Base-by-base conservation (phyloP, 2,329 filamentous ascomycete species). In the Aspergillus sp. region DNA sequence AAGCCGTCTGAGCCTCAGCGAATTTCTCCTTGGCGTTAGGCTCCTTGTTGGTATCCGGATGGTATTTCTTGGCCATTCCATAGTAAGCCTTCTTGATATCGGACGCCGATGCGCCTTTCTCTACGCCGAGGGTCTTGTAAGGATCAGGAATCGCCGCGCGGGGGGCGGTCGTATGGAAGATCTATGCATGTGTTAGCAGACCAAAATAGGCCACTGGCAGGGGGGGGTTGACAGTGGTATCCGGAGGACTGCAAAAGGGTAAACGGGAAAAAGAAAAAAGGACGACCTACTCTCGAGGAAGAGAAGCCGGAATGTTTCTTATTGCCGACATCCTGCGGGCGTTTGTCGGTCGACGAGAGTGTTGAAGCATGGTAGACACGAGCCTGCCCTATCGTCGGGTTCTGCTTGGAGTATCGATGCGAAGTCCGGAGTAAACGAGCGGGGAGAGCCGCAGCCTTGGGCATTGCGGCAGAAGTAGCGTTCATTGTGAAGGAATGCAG, bases 51-150 rank as follows among this genome's bases (percentile, higher is more conserved):
- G 95, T 98, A 75, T 99, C 95, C 9, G 95, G 95, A 71, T 99
- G 95, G 74, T 87, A 99, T 73, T 98, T 99, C 78, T 99, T 99
- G 20, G 95, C 95, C 60, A 98, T 82, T 54, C 93, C 91, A 74
- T 99, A 99, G 81, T 99, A 99, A 3, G 95, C 93, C 77, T 97
- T 98, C 76, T 99, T 99, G 75, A 99, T 98, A 39, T 98, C 94
- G 60, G 87, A 82, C 3, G 92, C 81, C 1, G 91, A 88, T n/a
- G 95, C 91, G 63, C 78, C 84, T 75, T 94, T 96, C 70, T 82
- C 82, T 31, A 99, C 91, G 14, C 95, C 95, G 29, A 99, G 87
- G 4, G 90, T 85, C 65, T 87, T 85, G 77, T 99, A 99, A 1
- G 95, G 95, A 70, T 99, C 90, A 74, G 91, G 86, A 49, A 88